Evolutionary conservation across 2,329 filamentous ascomycete species (phyloP).

Genomic region (Albophoma yamanashiensis): DNA sequence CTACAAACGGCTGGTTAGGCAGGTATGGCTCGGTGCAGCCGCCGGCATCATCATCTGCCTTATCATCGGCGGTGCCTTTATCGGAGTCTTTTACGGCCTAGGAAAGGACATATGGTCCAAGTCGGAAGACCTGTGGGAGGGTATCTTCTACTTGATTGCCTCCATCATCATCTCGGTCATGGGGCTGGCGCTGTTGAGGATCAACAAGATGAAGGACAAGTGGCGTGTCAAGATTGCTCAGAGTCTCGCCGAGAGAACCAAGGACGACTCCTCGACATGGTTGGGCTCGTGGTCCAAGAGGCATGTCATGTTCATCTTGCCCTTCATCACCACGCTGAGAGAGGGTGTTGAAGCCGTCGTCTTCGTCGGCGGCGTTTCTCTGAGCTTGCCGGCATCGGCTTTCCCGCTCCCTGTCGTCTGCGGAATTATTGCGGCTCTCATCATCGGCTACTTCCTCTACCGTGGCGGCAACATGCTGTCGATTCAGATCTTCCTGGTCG

Average conservation of each 20-base stretch:
- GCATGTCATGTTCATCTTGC: neutral
- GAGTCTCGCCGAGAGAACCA: slow-evolving; percentile 39
- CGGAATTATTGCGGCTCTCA: slow-evolving; percentile 26
- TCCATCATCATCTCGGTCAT: slow-evolving; percentile 56
- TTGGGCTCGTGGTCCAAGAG: neutral
- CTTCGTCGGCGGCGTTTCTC: neutral
- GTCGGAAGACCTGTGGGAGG: neutral
- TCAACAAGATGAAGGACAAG: slow-evolving; percentile 67
- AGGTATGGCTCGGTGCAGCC: neutral
- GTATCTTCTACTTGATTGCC: neutral
- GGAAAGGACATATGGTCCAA: neutral
- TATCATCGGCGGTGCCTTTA: neutral
- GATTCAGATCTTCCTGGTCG: slow-evolving; percentile 61
- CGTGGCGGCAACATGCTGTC: slow-evolving; percentile 16
- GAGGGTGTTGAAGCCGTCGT: neutral
- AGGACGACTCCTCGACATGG: slow-evolving; percentile 19
- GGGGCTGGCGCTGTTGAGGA: slow-evolving; percentile 62
- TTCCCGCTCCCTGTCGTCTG: neutral
- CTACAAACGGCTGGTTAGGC: neutral
- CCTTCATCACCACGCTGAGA: neutral
- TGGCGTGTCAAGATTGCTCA: slow-evolving; percentile 65
- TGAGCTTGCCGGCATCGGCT: neutral
- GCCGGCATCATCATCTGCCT: neutral
- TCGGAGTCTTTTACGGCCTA: neutral
- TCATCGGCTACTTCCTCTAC: slow-evolving; percentile 62